Evolutionary conservation across 2,329 filamentous ascomycete genomes (phyloP), one percentile per base, ranked within the genome.

Genomic region (Trichoderma asperellum): DNA sequence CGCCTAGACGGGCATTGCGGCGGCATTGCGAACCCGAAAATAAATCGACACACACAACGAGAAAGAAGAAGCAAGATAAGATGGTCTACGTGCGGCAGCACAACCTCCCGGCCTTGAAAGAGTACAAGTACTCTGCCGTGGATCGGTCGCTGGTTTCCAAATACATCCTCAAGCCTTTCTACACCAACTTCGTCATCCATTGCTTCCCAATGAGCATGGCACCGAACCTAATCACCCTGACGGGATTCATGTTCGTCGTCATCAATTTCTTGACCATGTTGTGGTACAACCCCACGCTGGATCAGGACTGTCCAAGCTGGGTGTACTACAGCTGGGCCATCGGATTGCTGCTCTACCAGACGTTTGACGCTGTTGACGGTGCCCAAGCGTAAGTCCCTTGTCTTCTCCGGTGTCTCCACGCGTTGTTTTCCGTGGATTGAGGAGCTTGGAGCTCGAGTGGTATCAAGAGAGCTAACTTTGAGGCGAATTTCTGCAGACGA

Each of bases 11-110:
- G 37, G 21, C n/a, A 49, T 47, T 43, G 53, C 53, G 53, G 49
- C 53, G 24, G 24, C 64, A 49, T 4, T 12, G 0, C 49, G 1
- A 61, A 11, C 21, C 32, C 6, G 18, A 29, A n/a, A 18, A 47
- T 2, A n/a, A 12, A 43, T n/a, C 40, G 29, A 21, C 35, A 61
- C 2, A 14, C 7, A 18, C 14, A 35, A 7, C 18, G 6, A 52
- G 35, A 34, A 58, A 32, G 21, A 29, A 67, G 11, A 47, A 67
- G 21, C 21, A 21, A 14, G 71, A 61, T 73, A 85, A 76, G 68
- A 97, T 97, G 94, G 94, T 96, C 72, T 98, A 98, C 86, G 94
- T 99, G 71, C 93, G 96, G 73, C 92, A 97, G 82, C 90, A 94
- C 77, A 90, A 93, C 82, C 90, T 99, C 72, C 89, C 91, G 49